Conservation (phyloP, 495 filamentous ascomycete species). For the Choiromyces venosus region DNA sequence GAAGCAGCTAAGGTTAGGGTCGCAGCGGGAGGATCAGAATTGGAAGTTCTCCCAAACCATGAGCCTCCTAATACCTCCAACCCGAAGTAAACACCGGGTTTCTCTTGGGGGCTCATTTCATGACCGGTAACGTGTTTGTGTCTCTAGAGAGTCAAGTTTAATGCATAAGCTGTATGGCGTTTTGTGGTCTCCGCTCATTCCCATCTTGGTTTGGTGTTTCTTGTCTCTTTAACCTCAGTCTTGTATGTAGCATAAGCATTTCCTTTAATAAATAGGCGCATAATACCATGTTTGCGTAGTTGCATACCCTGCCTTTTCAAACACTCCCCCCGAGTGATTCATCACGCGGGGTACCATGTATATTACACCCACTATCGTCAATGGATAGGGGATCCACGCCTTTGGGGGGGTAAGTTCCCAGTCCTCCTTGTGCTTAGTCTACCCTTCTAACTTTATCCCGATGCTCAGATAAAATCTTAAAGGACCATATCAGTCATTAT, state of each 20-base stretch:
- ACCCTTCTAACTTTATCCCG: background rate
- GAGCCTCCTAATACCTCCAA: background rate
- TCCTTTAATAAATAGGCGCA: background rate
- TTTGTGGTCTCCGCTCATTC: background rate
- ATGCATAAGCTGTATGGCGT: background rate
- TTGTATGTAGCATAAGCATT: background rate
- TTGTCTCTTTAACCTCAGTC: background rate
- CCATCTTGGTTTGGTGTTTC: background rate
- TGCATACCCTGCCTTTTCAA: background rate
- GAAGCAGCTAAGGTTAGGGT: constrained; percentile 65
- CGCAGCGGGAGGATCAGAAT: constrained; percentile 51
- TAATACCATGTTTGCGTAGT: background rate
- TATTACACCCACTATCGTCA: too few relatives aligned
- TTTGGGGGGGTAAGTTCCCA: background rate
- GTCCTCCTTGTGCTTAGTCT: background rate
- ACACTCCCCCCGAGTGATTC: background rate
- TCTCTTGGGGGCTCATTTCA: background rate
- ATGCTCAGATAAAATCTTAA: background rate
- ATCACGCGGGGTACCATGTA: background rate
- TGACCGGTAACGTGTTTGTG: background rate
- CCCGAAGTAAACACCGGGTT: background rate
- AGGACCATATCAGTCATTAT: background rate
- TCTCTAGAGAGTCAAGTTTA: background rate
- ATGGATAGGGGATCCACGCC: background rate
- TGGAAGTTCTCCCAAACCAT: constrained; percentile 46